phyloP scores from a whole-genome alignment of 768 basidiomycete genomes.

The Kwoniella dendrophila region DNA sequence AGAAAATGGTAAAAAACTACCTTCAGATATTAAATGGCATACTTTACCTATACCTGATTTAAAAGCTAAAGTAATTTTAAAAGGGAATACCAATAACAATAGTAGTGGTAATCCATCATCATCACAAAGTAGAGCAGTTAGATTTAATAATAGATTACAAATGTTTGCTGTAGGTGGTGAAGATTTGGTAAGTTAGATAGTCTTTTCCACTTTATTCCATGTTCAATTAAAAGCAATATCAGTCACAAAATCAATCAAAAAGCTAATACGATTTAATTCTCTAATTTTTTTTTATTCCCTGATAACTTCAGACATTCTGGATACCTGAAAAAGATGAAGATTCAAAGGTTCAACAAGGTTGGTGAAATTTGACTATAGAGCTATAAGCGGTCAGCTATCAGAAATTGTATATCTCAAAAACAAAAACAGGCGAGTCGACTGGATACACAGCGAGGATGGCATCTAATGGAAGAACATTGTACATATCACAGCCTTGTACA shows the following conservation, averaged over 20 bases:
- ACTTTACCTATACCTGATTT: slow-evolving; percentile 38
- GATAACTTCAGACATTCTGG: slow-evolving; percentile 75
- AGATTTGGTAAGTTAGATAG: slow-evolving; percentile 66
- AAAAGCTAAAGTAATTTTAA: slow-evolving; percentile 62
- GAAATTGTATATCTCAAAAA: too few relatives aligned
- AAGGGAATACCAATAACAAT: slow-evolving; percentile 62
- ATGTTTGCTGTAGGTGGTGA: slow-evolving; percentile 66
- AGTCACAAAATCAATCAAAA: not conserved
- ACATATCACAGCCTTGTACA: too few relatives aligned
- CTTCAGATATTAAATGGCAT: slow-evolving; percentile 38
- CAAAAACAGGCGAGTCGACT: too few relatives aligned
- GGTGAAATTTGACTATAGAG: slow-evolving; percentile 2
- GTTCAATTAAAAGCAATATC: slow-evolving; percentile 59
- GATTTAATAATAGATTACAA: slow-evolving; percentile 82
- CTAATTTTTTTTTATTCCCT: not conserved
- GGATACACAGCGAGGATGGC: too few relatives aligned
- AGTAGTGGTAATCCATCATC: too few relatives aligned
- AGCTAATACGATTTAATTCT: slow-evolving; percentile 10
- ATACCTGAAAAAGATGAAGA: slow-evolving; percentile 62
- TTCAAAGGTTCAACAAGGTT: slow-evolving; percentile 28
- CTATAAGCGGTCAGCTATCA: too few relatives aligned
- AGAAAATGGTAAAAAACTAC: slow-evolving; percentile 6
- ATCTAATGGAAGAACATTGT: too few relatives aligned
- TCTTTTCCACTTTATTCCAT: not conserved
- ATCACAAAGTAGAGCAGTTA: slow-evolving; percentile 82